phyloP scores from a whole-genome alignment of 2,329 filamentous ascomycete genomes.

The Colletotrichum tropicale region DNA sequence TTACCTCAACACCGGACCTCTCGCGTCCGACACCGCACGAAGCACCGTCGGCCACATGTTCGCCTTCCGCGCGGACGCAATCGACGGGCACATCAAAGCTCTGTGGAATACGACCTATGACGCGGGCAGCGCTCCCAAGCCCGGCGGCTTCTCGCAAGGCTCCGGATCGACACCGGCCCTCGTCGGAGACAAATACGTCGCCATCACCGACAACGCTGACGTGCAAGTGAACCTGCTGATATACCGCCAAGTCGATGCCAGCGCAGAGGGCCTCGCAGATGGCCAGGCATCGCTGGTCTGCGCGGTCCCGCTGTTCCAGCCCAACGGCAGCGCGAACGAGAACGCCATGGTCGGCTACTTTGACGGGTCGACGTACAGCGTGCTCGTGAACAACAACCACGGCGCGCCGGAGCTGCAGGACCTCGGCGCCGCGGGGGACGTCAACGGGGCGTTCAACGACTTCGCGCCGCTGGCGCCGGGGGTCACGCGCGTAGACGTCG shows the following conservation, averaged over 20 bases:
- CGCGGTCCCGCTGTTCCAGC: neutral
- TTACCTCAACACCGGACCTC: neutral
- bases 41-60: neutral
- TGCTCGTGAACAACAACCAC: neutral
- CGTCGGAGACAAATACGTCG: neutral
- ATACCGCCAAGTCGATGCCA: neutral
- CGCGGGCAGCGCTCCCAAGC: neutral
- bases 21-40: neutral
- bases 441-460: neutral
- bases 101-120: neutral
- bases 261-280: neutral
- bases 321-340: neutral
- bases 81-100: rapidly evolving
- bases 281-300: neutral
- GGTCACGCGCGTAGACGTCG: neutral
- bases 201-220: neutral
- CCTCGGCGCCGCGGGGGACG: neutral
- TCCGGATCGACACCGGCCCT: neutral
- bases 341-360: neutral
- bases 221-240: neutral
- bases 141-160: neutral
- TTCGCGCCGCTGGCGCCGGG: neutral
- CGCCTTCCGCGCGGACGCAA: neutral
- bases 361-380: neutral
- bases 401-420: neutral